Evolutionary conservation across 495 filamentous ascomycete species (phyloP).

Genomic region (Alectoria sarmentosa): DNA sequence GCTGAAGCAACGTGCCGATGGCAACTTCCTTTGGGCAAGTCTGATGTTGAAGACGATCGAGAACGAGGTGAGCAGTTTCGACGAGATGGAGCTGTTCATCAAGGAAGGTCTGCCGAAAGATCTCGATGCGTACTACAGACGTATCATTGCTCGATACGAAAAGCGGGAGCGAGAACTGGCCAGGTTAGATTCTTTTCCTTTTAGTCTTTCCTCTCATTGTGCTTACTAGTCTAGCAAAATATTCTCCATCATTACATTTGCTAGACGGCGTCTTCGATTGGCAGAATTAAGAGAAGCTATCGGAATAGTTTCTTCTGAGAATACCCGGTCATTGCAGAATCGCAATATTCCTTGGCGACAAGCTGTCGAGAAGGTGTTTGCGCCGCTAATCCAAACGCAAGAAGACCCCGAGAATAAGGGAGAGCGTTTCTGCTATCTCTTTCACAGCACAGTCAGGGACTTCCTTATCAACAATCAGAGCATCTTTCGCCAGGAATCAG

Average conservation of each 20-base stretch:
- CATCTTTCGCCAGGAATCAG: slow-evolving; percentile 4
- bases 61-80: slow-evolving; percentile 12
- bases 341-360: slow-evolving; percentile 14
- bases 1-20: slow-evolving; percentile 9
- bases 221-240: slow-evolving; percentile 11
- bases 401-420: slow-evolving; percentile 4
- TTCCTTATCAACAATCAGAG: slow-evolving; percentile 1
- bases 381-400: slow-evolving; percentile 9
- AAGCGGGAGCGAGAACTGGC: slow-evolving; percentile 5
- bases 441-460: slow-evolving; percentile 9
- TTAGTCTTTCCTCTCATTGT: background rate
- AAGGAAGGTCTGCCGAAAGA: slow-evolving; percentile 20
- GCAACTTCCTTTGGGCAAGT: slow-evolving; percentile 22
- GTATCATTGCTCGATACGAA: slow-evolving; percentile 10
- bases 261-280: slow-evolving; percentile 11
- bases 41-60: slow-evolving; percentile 20
- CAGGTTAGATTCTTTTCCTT: background rate
- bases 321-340: slow-evolving; percentile 1
- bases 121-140: slow-evolving; percentile 8
- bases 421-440: slow-evolving; percentile 9
- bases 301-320: slow-evolving; percentile 6
- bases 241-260: slow-evolving; percentile 6
- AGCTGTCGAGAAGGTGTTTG: slow-evolving; percentile 6
- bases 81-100: slow-evolving; percentile 17
- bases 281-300: slow-evolving; percentile 10